A percentile compares a stretch with the other conserved stretches of the same genome.
Evolutionary conservation across 2,329 filamentous ascomycete species (phyloP).

Genomic region (Nakataea oryzae): DNA sequence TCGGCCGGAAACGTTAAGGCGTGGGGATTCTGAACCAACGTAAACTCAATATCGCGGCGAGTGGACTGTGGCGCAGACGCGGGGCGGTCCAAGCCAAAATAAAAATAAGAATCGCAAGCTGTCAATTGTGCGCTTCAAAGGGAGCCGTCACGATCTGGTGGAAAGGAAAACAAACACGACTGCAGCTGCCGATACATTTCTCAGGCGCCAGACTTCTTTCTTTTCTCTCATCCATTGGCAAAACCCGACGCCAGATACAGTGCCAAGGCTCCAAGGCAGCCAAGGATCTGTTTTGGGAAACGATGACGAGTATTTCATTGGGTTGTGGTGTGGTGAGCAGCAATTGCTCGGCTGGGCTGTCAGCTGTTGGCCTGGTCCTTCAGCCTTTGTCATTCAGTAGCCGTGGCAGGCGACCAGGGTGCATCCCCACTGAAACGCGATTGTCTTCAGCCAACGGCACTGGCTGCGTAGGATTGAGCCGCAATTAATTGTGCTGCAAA

Average conservation of each 20-base stretch:
- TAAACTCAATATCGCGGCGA: background rate
- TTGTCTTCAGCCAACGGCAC: background rate
- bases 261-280: background rate
- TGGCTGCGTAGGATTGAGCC: background rate
- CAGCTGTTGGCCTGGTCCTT: background rate
- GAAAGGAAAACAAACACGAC: background rate
- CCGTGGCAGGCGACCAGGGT: background rate
- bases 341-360: background rate
- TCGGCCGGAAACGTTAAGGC: background rate
- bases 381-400: background rate
- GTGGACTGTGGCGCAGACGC: no score
- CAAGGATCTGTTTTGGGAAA: background rate
- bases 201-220: background rate
- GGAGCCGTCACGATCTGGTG: no score
- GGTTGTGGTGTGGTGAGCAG: background rate
- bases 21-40: background rate
- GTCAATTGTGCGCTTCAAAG: background rate
- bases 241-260: no score
- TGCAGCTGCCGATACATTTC: background rate
- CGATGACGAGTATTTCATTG: background rate
- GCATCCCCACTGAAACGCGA: background rate
- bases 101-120: no score
- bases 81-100: no score
- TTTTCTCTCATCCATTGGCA: background rate
- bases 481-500: background rate